Base-by-base conservation (phyloP, 306 rosid genomes). In the Trifolium subterraneum region DNA sequence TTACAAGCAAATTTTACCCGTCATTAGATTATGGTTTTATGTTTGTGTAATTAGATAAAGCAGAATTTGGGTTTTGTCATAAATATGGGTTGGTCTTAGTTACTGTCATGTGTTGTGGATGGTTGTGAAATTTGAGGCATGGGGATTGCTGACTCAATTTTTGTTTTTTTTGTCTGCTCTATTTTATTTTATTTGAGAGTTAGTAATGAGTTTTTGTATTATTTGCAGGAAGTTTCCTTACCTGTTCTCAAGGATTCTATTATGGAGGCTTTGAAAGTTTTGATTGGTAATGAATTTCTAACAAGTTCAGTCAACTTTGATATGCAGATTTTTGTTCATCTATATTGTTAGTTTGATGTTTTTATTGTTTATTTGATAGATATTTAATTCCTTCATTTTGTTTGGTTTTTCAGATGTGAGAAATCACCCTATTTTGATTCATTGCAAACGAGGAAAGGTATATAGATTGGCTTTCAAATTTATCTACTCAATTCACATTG, bases 241-340 rank as follows among this genome's bases (percentile, higher is more conserved):
- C 86, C 91, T 36, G 74, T 79, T 74, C 87, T 81, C 15, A 82
- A 50, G 71, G 90, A 82, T 72, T 81, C 92, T 12, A 87, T 93
- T 72, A 85, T 87, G 84, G 90, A 86, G 56, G 97, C 98, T 23
- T 82, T 93, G 83, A 85, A 83, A 83, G 76, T 93, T 71, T 82
- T 93, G 59, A 79, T 88, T 48, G 98, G 98, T 90, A 89, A 48
- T 35, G 48, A 54, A 42, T 10, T 62, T 31, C 1, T 27, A 14
- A 16, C 33, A 8, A 27, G 72, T 8, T 51, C 22, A 64, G 58
- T 58, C 23, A 35, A 35, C 22, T 23, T n/a, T 47, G 31, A 4
- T n/a, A 52, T 72, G 67, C 33, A 33, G 0, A 18, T 54, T 70
- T 18, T 22, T 50, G 51, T 39, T 16, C 29, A 4, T 13, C 14